phyloP scores from a whole-genome alignment of 306 rosid species.

The Myrica gale region DNA sequence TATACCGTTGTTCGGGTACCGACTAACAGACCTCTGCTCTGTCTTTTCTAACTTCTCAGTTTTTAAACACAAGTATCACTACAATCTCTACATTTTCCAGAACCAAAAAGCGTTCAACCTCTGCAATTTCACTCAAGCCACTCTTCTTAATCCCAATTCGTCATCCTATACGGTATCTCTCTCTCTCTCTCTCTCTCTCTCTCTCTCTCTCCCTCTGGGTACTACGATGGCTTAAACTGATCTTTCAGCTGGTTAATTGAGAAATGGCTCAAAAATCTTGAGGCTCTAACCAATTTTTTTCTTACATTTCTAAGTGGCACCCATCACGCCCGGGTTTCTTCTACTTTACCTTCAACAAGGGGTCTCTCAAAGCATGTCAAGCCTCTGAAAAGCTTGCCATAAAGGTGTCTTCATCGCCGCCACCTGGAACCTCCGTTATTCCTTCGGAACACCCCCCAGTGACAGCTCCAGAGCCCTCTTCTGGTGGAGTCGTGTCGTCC shows the following conservation, averaged over 20 bases:
- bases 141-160: slow-evolving; percentile 58
- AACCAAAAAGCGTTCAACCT: slow-evolving; percentile 62
- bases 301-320: slow-evolving; percentile 61
- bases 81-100: slow-evolving; percentile 88
- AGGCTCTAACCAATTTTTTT: slow-evolving; percentile 21
- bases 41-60: slow-evolving; percentile 40
- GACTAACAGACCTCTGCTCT: slow-evolving; percentile 23
- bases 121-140: slow-evolving; percentile 80
- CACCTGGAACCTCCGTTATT: slow-evolving; percentile 31
- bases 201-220: slow-evolving; percentile 6
- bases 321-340: slow-evolving; percentile 86
- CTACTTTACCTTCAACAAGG: slow-evolving; percentile 80
- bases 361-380: slow-evolving; percentile 53
- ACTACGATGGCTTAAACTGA: slow-evolving; percentile 11
- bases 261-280: not conserved
- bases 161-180: slow-evolving; percentile 58
- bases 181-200: slow-evolving; percentile 13
- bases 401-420: slow-evolving; percentile 37
- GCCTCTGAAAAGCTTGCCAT: slow-evolving; percentile 71
- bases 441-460: slow-evolving; percentile 49
- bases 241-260: slow-evolving; percentile 1
- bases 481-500: slow-evolving; percentile 56
- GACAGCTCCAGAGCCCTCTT: slow-evolving; percentile 51
- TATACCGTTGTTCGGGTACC: not conserved
- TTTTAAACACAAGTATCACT: slow-evolving; percentile 71